These are phyloP conservation scores for Penicillium sp. DNA, from an alignment of 2,329 filamentous ascomycete species.

Conservation along the genomic window DNA sequence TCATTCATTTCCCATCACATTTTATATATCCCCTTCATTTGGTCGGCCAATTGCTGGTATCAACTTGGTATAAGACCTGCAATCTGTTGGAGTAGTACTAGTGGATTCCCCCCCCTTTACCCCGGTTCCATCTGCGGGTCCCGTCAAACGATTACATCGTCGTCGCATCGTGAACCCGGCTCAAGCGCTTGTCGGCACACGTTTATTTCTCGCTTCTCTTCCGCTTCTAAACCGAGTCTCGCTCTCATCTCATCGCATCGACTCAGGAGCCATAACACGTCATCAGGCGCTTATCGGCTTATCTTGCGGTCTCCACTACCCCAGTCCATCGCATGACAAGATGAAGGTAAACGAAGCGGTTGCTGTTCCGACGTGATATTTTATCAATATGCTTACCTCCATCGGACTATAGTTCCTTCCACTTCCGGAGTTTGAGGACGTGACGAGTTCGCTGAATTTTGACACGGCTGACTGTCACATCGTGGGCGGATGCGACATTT, in stretches of 20 bases:
- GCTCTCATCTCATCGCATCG: background rate
- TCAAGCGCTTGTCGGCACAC: constrained; percentile 7
- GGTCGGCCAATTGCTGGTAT: background rate
- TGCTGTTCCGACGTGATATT: constrained; percentile 2
- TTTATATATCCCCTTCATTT: constrained; percentile 40
- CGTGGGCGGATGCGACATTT: constrained; percentile 89
- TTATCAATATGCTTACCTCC: background rate
- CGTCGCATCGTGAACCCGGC: constrained; percentile 13
- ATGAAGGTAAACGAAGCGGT: constrained; percentile 10
- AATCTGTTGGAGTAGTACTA: constrained; percentile 16
- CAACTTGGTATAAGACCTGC: background rate
- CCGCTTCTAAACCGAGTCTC: background rate
- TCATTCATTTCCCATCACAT: constrained; percentile 14
- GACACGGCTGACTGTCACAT: constrained; percentile 90
- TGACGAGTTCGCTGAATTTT: constrained; percentile 91
- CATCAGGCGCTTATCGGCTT: constrained; percentile 6
- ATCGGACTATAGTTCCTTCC: constrained; percentile 70
- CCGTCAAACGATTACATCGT: constrained; percentile 42
- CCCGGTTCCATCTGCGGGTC: constrained; percentile 32
- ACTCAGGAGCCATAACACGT: constrained; percentile 1
- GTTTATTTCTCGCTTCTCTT: background rate
- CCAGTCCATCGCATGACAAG: constrained; percentile 5
- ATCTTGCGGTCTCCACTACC: constrained; percentile 10
- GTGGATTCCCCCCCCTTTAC: constrained; percentile 7
- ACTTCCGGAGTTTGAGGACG: constrained; percentile 82